phyloP scores from a whole-genome alignment of 1,284 basidiomycete species.

The Puccinia hordei region DNA sequence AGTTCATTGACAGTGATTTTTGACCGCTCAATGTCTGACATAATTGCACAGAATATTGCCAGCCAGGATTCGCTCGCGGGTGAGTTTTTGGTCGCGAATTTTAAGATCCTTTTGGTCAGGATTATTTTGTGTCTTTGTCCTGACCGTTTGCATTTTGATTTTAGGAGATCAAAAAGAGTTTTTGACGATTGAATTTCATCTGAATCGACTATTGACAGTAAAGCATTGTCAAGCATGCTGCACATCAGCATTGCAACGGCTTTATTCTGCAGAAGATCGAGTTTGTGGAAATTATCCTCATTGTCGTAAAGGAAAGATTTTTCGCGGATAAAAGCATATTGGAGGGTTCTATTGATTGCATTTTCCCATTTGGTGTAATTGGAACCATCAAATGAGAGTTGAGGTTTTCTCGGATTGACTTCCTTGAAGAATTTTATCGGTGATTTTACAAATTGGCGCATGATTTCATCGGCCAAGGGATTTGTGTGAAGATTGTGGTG shows the following conservation, averaged over 20 bases:
- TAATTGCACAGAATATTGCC: not conserved
- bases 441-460: too few species aligned
- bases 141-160: not conserved
- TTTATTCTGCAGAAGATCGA: not conserved
- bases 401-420: too few species aligned
- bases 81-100: not conserved
- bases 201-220: too few species aligned
- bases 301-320: not conserved
- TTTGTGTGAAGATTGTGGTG: too few species aligned
- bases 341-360: not conserved
- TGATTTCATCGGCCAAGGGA: too few species aligned
- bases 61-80: not conserved
- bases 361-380: slow-evolving; percentile 13
- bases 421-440: too few species aligned
- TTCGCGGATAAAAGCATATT: not conserved
- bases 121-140: not conserved
- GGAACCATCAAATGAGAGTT: not conserved
- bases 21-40: not conserved
- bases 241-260: not conserved
- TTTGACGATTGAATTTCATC: too few species aligned
- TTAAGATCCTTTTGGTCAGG: not conserved
- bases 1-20: not conserved
- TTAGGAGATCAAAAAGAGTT: too few species aligned
- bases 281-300: not conserved
- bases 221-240: too few species aligned